Percentiles rank a stretch among this genome's conserved stretches.
Evolutionary conservation across 306 rosid species (phyloP).

Genomic region (Heteromeles arbutifolia): DNA sequence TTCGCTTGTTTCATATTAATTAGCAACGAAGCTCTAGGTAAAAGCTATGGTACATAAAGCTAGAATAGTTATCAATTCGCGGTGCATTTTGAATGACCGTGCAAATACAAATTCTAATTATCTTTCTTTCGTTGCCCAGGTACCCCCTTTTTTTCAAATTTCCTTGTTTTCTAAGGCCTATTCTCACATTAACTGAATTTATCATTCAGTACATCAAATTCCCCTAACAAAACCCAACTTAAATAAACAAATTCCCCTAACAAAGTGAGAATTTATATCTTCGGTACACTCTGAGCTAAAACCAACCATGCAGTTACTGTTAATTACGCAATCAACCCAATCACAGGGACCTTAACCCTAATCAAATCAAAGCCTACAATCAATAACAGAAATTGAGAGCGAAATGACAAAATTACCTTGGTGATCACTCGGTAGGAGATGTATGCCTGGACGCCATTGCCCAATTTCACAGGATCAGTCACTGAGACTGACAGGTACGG

Average conservation of each 20-base stretch:
- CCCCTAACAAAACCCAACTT: not conserved
- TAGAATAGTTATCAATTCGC: not conserved
- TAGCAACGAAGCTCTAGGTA: not conserved
- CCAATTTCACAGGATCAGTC: conserved; percentile 92
- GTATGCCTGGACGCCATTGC: conserved; percentile 97
- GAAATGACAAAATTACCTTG: conserved; percentile 32
- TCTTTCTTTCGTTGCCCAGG: not conserved
- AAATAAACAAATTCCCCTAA: not conserved
- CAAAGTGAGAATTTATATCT: not conserved
- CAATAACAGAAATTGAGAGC: not conserved
- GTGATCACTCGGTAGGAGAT: conserved; percentile 94
- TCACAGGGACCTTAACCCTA: not conserved
- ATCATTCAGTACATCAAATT: not conserved
- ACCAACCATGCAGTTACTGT: not conserved
- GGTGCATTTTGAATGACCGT: not conserved
- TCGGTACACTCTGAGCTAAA: not conserved
- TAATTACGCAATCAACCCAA: not conserved
- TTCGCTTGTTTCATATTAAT: not conserved
- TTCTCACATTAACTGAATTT: not conserved
- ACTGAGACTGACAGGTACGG: conserved; percentile 79
- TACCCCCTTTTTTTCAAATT: not conserved
- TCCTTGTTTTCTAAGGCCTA: not conserved
- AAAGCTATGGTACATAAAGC: not conserved
- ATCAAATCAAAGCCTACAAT: not conserved
- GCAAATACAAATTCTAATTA: not conserved